phyloP scores from a whole-genome alignment of 1,284 basidiomycete genomes.

The Melampsora larici-populina region DNA sequence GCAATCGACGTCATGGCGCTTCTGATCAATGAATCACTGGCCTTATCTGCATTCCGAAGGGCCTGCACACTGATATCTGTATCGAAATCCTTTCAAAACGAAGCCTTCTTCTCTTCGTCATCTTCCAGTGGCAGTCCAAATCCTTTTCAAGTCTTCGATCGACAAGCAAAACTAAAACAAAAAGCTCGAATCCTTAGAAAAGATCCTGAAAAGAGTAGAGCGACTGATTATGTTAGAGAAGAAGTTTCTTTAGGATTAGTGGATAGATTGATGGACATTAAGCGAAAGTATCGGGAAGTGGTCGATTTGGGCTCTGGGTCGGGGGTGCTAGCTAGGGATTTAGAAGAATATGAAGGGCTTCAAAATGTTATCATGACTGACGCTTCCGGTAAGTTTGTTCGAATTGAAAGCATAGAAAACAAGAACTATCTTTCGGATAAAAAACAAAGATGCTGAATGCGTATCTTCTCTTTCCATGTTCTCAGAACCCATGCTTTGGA shows the following conservation, averaged over 20 bases:
- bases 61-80: neutral
- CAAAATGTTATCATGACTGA: conserved; percentile 14
- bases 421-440: conserved; percentile 24
- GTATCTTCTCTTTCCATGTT: neutral
- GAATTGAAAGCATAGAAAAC: neutral
- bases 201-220: conserved; percentile 63
- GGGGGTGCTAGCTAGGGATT: conserved; percentile 47
- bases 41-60: neutral
- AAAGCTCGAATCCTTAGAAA: conserved; percentile 69
- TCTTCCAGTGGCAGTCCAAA: conserved; percentile 39
- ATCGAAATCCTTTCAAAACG: neutral
- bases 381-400: neutral
- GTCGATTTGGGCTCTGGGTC: conserved; percentile 53
- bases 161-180: conserved; percentile 74
- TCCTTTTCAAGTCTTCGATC: conserved; percentile 69
- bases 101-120: neutral
- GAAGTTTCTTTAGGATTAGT: conserved; percentile 62
- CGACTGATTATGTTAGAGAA: conserved; percentile 86
- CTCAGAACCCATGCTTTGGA: conserved; percentile 26
- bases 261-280: conserved; percentile 50
- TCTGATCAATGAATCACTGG: no score
- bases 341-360: conserved; percentile 33
- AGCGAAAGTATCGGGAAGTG: conserved; percentile 49
- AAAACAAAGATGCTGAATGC: neutral
- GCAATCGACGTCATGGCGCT: no score